phyloP scores from a whole-genome alignment of 2,329 filamentous ascomycete species.

The Blumeria hordei region DNA sequence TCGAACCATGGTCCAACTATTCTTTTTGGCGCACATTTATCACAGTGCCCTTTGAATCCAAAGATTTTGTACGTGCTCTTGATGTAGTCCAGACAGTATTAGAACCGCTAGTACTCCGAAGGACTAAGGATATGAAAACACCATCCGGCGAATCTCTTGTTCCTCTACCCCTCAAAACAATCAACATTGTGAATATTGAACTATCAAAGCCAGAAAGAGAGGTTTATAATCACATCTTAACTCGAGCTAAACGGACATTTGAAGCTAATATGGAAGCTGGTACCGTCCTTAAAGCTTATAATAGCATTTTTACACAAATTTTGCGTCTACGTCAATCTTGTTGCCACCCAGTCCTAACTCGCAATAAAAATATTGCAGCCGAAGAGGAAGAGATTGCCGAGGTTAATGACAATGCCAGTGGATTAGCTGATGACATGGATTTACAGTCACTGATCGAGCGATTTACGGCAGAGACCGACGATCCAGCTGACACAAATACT shows the following conservation, averaged over 20 bases:
- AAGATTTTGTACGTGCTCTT: constrained; percentile 75
- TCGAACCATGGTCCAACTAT: constrained; percentile 97
- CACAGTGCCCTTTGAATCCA: constrained; percentile 86
- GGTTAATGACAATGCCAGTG: constrained; percentile 53
- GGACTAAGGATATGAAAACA: constrained; percentile 97
- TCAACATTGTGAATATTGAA: constrained; percentile 74
- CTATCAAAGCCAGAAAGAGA: constrained; percentile 65
- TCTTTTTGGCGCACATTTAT: constrained; percentile 99
- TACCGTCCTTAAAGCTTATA: constrained; percentile 84
- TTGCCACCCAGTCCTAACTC: constrained; percentile 74
- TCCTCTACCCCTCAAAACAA: constrained; percentile 51
- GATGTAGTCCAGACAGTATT: constrained; percentile 94
- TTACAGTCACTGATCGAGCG: constrained; percentile 61
- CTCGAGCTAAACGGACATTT: constrained; percentile 61
- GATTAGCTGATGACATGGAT: constrained; percentile 89
- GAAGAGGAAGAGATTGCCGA: constrained; percentile 70
- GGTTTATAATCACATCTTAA: constrained; percentile 80
- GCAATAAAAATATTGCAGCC: constrained; percentile 60
- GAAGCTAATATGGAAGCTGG: constrained; percentile 72
- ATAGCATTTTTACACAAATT: constrained; percentile 93
- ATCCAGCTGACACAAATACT: constrained; percentile 34
- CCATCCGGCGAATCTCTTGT: constrained; percentile 65
- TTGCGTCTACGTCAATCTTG: constrained; percentile 79
- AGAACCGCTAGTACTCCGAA: constrained; percentile 79
- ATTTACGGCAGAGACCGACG: constrained; percentile 48